Evolutionary conservation across 169 alveolate genomes (phyloP).

Genomic region (Cryptosporidium ryanae): DNA sequence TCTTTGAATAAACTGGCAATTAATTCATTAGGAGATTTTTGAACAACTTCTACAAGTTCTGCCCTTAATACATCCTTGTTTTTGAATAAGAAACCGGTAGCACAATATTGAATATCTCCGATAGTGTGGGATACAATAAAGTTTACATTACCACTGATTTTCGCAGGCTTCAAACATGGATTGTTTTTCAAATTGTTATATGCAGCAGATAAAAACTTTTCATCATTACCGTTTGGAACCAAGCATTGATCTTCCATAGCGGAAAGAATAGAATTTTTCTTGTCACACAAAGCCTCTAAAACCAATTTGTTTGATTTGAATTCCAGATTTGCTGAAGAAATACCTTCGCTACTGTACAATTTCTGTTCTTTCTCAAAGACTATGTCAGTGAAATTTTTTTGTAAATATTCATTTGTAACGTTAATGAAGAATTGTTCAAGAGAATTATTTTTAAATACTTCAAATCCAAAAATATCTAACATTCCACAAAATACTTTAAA

Average conservation of each 20-base stretch:
- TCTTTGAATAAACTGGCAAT: conserved; percentile 85
- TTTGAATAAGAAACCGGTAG: conserved; percentile 84
- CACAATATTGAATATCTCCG: conserved; percentile 85
- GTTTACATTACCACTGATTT: conserved; percentile 87
- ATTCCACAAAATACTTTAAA: conserved; percentile 92
- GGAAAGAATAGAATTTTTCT: conserved; percentile 83
- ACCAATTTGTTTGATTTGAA: conserved; percentile 83
- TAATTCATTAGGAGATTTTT: conserved; percentile 82
- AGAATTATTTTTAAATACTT: conserved; percentile 92
- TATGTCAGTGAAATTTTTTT: conserved; percentile 93
- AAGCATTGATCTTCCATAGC: conserved; percentile 91
- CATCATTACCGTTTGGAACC: conserved; percentile 92
- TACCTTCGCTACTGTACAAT: conserved; percentile 87
- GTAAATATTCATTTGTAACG: conserved; percentile 95
- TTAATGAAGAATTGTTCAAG: conserved; percentile 96
- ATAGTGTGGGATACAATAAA: conserved; percentile 85
- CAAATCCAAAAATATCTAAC: conserved; percentile 97
- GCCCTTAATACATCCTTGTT: conserved; percentile 89
- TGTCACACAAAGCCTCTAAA: conserved; percentile 77
- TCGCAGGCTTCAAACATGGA: conserved; percentile 83
- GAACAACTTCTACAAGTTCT: conserved; percentile 88
- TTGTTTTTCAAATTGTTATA: conserved; percentile 77
- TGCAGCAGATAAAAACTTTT: conserved; percentile 85
- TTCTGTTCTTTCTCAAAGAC: conserved; percentile 92
- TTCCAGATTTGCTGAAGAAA: conserved; percentile 84